These are phyloP conservation scores for Globisporangium echinulatum DNA, from an alignment of 352 stramenopile species.

Conservation along the genomic window DNA sequence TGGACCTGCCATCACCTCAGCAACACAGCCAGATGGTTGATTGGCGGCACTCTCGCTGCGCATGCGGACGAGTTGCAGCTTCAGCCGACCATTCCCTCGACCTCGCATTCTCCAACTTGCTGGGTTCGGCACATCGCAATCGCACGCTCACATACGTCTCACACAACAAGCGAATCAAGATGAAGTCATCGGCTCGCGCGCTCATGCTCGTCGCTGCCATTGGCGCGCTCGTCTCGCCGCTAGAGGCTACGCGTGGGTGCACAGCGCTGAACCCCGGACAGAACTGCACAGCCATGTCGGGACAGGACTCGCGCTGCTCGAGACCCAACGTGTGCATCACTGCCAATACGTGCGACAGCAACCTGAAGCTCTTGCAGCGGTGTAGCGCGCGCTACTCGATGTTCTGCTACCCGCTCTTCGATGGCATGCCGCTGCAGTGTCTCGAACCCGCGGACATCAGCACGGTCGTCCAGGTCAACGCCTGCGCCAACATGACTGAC, in stretches of 20 bases:
- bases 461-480: background rate
- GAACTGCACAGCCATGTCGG: background rate
- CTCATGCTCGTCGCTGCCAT: background rate
- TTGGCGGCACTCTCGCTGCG: too few relatives aligned
- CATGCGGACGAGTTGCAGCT: too few relatives aligned
- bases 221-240: background rate
- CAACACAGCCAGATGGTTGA: too few relatives aligned
- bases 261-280: background rate
- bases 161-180: background rate
- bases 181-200: background rate
- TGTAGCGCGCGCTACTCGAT: background rate
- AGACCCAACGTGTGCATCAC: background rate
- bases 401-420: constrained; percentile 4
- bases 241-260: background rate
- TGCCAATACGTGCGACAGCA: background rate
- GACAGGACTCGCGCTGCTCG: constrained; percentile 3
- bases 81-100: too few relatives aligned
- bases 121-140: background rate
- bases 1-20: too few relatives aligned
- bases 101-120: too few relatives aligned
- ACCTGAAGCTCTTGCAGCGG: background rate
- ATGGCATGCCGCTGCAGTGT: constrained; percentile 1
- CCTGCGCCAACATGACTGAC: background rate
- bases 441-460: background rate
- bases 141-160: too few relatives aligned